Base-by-base conservation (phyloP, 805 yeast species). In the Zygoascus flipseniorum region DNA sequence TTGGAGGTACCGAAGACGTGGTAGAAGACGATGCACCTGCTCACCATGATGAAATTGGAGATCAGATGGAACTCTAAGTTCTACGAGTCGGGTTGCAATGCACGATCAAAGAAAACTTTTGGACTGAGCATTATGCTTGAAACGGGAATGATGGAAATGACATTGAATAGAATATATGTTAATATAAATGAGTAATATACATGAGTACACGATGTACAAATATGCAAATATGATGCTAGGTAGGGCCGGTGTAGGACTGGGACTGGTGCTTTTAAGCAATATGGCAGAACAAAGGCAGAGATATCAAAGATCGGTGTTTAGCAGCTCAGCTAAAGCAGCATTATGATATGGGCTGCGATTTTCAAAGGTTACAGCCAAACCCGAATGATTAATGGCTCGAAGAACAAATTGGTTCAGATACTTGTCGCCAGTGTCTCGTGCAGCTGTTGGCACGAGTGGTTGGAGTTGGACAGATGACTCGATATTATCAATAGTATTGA, bases 51-150 rank as follows among this genome's bases (percentile, higher is more conserved):
- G 64, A 62, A 14, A 55, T 60, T 52, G 65, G 60, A 18, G 63
- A 60, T 35, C 64, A 62, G 42, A 62, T 62, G 65, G 65, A 61
- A 50, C 48, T 61, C 46, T 61, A 59, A 42, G 20, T 16, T 6
- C 28, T 23, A 6, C 19, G 19, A 23, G 6, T 26, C 48, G 20
- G 23, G 14, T 23, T 23, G 28, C 43, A n/a, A 3, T 39, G 43
- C 19, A 39, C 6, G 43, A 39, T 39, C 6, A 23, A 23, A 23
- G 28, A 23, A 23, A 23, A 3, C 28, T 6, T 23, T 23, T 6
- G 28, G 6, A 6, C 28, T 23, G 28, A 23, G 28, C 28, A 4
- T 23, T 23, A 4, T 4, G 28, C 6, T 6, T 23, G 6, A 6
- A 6, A 23, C 28, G 28, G 28, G 28, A n/a, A 23, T 23, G 28